These are phyloP conservation scores for Tolypocladium sp. DNA, from an alignment of 2,329 filamentous ascomycete species.

Conservation along the genomic window DNA sequence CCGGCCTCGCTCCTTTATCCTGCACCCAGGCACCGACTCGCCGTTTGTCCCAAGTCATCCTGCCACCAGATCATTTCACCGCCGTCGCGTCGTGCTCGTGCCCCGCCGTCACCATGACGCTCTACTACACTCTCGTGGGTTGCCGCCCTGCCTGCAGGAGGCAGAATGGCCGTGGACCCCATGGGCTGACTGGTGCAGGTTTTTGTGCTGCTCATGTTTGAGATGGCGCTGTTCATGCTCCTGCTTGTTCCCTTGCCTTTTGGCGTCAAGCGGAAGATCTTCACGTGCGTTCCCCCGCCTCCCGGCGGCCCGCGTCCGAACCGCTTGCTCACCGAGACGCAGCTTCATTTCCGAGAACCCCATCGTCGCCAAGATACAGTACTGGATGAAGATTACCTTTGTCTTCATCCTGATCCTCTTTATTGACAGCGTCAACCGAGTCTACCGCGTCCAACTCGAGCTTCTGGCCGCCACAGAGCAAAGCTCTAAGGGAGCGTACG, in stretches of 20 bases:
- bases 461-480: constrained; percentile 62
- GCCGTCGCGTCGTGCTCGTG: neutral
- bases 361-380: constrained; percentile 82
- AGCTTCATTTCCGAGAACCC: constrained; percentile 91
- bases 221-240: constrained; percentile 75
- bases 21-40: neutral
- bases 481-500: constrained; percentile 33
- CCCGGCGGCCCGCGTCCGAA: neutral
- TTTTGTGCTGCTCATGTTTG: constrained; percentile 71
- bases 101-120: constrained; percentile 38
- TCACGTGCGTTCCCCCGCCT: constrained; percentile 45
- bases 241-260: constrained; percentile 85
- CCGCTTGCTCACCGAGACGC: neutral
- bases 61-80: neutral
- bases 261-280: constrained; percentile 73
- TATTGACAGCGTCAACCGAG: constrained; percentile 89
- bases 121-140: constrained; percentile 47
- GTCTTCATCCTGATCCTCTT: constrained; percentile 99
- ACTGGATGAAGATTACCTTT: constrained; percentile 97
- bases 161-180: neutral
- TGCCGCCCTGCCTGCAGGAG: neutral
- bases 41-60: neutral
- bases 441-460: constrained; percentile 94
- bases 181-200: constrained; percentile 44
- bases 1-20: neutral